These are phyloP conservation scores for Russula lepida DNA, from an alignment of 768 basidiomycete genomes.

Conservation along the genomic window DNA sequence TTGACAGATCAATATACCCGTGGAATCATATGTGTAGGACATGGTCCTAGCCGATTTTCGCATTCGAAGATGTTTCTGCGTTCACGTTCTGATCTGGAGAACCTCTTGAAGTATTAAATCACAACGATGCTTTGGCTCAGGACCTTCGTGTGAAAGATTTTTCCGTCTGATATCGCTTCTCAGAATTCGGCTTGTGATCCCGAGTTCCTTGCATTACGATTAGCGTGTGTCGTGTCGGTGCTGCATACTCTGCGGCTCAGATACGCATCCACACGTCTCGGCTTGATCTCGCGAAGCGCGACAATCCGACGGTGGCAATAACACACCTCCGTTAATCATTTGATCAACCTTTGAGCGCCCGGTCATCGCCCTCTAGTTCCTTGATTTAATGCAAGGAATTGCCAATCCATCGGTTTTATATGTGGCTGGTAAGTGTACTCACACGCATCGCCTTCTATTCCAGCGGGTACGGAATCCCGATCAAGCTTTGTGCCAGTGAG, in stretches of 20 bases:
- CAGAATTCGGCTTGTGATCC: not conserved
- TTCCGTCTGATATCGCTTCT: not conserved
- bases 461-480: not conserved
- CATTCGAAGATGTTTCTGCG: not conserved
- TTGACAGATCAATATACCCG: conserved; percentile 7
- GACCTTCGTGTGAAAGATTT: not conserved
- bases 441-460: not conserved
- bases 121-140: not conserved
- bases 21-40: not conserved
- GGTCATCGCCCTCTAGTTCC: not conserved
- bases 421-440: not conserved
- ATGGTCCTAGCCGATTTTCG: not conserved
- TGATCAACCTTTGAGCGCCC: not conserved
- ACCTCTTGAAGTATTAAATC: not conserved
- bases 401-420: not conserved
- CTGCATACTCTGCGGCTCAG: not conserved
- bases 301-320: not conserved
- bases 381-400: not conserved
- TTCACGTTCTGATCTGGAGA: not conserved
- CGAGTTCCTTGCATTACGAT: not conserved
- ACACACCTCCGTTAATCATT: not conserved
- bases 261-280: not conserved
- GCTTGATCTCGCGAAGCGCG: not conserved
- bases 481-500: not conserved
- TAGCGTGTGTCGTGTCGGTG: not conserved